These are phyloP conservation scores for Colletotrichum brevisporum DNA, from an alignment of 2,329 filamentous ascomycete species.

Conservation along the genomic window DNA sequence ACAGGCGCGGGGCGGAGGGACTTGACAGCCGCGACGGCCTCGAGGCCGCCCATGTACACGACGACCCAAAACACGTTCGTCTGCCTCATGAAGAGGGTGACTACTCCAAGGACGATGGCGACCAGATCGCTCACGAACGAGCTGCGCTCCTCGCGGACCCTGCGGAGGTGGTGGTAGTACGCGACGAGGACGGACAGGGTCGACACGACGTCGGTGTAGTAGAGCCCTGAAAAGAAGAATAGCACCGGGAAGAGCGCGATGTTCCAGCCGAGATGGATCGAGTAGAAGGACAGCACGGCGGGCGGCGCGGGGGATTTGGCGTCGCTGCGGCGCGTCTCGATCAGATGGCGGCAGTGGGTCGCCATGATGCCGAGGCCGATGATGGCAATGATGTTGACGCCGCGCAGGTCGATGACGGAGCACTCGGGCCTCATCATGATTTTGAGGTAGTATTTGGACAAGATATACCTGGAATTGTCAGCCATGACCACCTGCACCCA, in stretches of 20 bases:
- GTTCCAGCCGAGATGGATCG: slow-evolving; percentile 79
- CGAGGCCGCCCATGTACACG: slow-evolving; percentile 77
- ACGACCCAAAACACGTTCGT: slow-evolving; percentile 98
- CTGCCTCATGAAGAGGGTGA: slow-evolving; percentile 84
- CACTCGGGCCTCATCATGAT: slow-evolving; percentile 47
- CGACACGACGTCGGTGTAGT: slow-evolving; percentile 94
- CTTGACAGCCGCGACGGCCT: slow-evolving; percentile 67
- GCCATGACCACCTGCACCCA: neutral
- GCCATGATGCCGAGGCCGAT: slow-evolving; percentile 60
- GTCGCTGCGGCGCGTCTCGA: slow-evolving; percentile 58
- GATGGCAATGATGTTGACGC: slow-evolving; percentile 63
- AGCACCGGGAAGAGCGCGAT: slow-evolving; percentile 88
- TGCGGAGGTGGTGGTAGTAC: slow-evolving; percentile 71
- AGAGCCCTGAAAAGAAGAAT: slow-evolving; percentile 96
- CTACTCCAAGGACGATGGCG: slow-evolving; percentile 70
- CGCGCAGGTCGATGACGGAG: slow-evolving; percentile 60
- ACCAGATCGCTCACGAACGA: slow-evolving; percentile 57
- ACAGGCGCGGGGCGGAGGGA: slow-evolving; percentile 53
- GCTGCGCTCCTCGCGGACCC: slow-evolving; percentile 53
- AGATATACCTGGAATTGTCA: slow-evolving; percentile 56
- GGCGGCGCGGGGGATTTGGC: slow-evolving; percentile 27
- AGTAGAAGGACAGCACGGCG: slow-evolving; percentile 54
- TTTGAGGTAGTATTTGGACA: slow-evolving; percentile 55
- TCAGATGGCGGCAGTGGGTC: slow-evolving; percentile 65
- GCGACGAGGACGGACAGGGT: slow-evolving; percentile 80